Evolutionary conservation across 2,329 filamentous ascomycete species (phyloP).

Genomic region (Scopulariopsis brevicaulis): DNA sequence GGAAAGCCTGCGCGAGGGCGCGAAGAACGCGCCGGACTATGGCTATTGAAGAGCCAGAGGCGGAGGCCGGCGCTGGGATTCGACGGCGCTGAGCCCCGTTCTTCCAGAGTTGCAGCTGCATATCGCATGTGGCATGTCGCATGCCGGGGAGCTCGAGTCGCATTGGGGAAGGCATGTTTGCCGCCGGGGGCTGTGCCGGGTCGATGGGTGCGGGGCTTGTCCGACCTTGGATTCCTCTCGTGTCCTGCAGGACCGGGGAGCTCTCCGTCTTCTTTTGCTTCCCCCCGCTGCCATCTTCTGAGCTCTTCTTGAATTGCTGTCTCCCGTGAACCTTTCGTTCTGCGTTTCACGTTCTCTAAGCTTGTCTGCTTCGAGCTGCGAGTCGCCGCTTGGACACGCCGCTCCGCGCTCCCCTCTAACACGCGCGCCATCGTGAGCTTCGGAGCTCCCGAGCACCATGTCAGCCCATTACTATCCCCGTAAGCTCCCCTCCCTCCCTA

Average conservation of each 20-base stretch:
- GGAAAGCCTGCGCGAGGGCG: too few species aligned
- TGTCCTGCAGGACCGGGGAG: not conserved
- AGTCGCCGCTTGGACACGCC: not conserved
- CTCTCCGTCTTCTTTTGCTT: not conserved
- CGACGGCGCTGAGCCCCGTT: too few species aligned
- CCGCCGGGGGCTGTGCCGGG: not conserved
- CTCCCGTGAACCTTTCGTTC: not conserved
- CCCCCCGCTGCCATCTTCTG: not conserved
- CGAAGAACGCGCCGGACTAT: too few species aligned
- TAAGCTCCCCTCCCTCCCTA: conserved; percentile 17
- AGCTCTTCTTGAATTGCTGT: not conserved
- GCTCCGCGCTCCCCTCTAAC: not conserved
- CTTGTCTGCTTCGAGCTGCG: not conserved
- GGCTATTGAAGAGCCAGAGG: too few species aligned
- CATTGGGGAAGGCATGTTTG: not conserved
- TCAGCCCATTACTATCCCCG: conserved; percentile 35
- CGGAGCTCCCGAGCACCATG: conserved; percentile 16
- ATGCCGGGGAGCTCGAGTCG: not conserved
- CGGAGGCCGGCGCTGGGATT: too few species aligned
- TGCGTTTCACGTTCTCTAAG: not conserved
- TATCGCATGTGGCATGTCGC: not conserved
- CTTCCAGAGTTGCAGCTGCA: not conserved
- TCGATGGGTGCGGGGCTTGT: not conserved
- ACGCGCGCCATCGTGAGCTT: not conserved
- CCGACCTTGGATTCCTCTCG: not conserved